These are phyloP conservation scores for Eurotiales sp. DNA, from an alignment of 2,329 filamentous ascomycete species.

Conservation along the genomic window DNA sequence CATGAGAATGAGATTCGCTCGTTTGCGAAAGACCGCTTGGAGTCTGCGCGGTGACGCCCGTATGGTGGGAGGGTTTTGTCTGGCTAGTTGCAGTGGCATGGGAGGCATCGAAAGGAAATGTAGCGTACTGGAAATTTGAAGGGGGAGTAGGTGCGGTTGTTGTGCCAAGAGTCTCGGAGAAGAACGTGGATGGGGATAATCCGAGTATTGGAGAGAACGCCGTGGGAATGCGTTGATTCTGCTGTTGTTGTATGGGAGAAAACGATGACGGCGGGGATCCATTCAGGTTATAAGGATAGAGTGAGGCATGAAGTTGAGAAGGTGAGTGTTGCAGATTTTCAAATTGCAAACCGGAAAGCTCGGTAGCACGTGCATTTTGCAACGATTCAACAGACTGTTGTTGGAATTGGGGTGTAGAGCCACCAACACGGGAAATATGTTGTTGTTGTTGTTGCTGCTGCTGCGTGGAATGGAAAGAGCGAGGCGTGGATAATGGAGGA, in stretches of 20 bases:
- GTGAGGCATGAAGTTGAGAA: slow-evolving; percentile 2
- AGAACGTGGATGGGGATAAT: slow-evolving; percentile 31
- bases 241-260: slow-evolving; percentile 7
- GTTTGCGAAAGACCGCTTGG: slow-evolving; percentile 43
- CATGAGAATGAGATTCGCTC: slow-evolving; percentile 34
- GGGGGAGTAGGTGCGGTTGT: slow-evolving; percentile 27
- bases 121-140: slow-evolving; percentile 33
- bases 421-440: slow-evolving; percentile 3
- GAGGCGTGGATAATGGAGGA: slow-evolving; percentile 11
- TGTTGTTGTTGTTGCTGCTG: slow-evolving; percentile 1
- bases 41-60: slow-evolving; percentile 23
- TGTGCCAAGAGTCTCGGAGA: slow-evolving; percentile 25
- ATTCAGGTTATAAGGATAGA: slow-evolving; percentile 5
- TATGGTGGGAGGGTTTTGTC: slow-evolving; percentile 2
- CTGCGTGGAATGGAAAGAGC: slow-evolving; percentile 10
- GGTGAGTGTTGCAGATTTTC: not conserved
- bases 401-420: not conserved
- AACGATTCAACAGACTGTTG: not conserved
- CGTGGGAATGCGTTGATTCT: slow-evolving; percentile 13
- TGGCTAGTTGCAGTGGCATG: slow-evolving; percentile 12
- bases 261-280: slow-evolving; percentile 13
- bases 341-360: slow-evolving; percentile 8
- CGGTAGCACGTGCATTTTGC: not conserved
- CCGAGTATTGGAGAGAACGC: slow-evolving; percentile 40
- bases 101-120: slow-evolving; percentile 34